Percentiles rank a stretch among this genome's conserved stretches.
Evolutionary conservation across 2,329 filamentous ascomycete genomes (phyloP).

Genomic region (Sarocladium kiliense): DNA sequence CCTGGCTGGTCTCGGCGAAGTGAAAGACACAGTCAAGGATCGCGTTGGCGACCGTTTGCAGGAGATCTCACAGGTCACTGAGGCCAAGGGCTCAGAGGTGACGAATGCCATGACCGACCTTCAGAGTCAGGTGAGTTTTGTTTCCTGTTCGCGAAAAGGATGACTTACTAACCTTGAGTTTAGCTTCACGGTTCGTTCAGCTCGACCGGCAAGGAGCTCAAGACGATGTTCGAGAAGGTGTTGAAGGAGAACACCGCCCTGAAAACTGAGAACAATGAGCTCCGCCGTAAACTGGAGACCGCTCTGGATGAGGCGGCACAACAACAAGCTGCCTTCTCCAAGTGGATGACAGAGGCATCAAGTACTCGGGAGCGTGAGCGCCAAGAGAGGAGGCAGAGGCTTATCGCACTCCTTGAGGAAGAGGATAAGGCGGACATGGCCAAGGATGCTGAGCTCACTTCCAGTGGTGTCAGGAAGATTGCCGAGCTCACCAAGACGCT

Average conservation of each 20-base stretch:
- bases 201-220: slow-evolving; percentile 79
- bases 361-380: slow-evolving; percentile 1
- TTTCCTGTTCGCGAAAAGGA: too few species aligned
- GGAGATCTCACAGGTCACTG: slow-evolving; percentile 76
- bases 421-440: slow-evolving; percentile 5
- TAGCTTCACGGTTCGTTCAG: slow-evolving; percentile 81
- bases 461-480: slow-evolving; percentile 30
- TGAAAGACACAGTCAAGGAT: slow-evolving; percentile 82
- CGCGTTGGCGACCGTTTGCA: slow-evolving; percentile 81
- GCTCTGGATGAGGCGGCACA: slow-evolving; percentile 49
- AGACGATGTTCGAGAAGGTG: slow-evolving; percentile 76
- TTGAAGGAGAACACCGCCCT: slow-evolving; percentile 70
- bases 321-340: slow-evolving; percentile 2
- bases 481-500: slow-evolving; percentile 57
- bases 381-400: slow-evolving; percentile 35
- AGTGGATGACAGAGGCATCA: slow-evolving; percentile 2
- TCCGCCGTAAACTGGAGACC: slow-evolving; percentile 66
- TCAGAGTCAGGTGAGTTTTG: slow-evolving; percentile 49
- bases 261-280: slow-evolving; percentile 66
- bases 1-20: slow-evolving; percentile 83
- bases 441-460: background rate
- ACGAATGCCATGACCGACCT: slow-evolving; percentile 81
- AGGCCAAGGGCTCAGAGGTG: slow-evolving; percentile 85
- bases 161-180: background rate
- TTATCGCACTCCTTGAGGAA: slow-evolving; percentile 42